Evolutionary conservation across 169 alveolate genomes (phyloP).

Genomic region (Babesia ovata): DNA sequence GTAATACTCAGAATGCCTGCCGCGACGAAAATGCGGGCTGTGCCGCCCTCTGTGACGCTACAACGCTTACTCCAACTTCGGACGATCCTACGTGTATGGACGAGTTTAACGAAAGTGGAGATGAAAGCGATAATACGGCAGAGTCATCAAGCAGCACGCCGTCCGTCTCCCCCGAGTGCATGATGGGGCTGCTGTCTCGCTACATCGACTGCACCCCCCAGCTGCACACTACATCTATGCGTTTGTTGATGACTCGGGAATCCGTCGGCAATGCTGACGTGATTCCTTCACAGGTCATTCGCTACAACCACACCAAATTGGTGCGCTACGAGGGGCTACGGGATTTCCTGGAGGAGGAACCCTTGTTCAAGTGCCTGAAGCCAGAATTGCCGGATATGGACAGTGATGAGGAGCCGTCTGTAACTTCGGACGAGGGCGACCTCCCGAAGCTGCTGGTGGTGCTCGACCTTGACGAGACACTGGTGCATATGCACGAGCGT

Average conservation of each 20-base stretch:
- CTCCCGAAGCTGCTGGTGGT: conserved; percentile 31
- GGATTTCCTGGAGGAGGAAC: not conserved
- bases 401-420: not conserved
- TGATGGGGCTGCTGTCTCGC: conserved; percentile 21
- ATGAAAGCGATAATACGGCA: not conserved
- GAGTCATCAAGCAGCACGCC: not conserved
- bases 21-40: not conserved
- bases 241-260: conserved; percentile 10
- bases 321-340: conserved; percentile 12
- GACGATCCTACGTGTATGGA: conserved; percentile 16
- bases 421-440: not conserved
- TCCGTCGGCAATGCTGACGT: conserved; percentile 1
- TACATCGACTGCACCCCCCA: conserved; percentile 35
- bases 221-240: conserved; percentile 18
- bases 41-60: conserved; percentile 3
- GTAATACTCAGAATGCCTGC: not conserved
- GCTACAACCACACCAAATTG: conserved; percentile 8
- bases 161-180: conserved; percentile 24
- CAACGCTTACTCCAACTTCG: conserved; percentile 30
- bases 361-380: conserved; percentile 24
- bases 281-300: conserved; percentile 24
- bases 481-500: conserved; percentile 42
- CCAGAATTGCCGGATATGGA: not conserved
- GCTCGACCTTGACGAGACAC: conserved; percentile 51
- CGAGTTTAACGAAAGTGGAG: conserved; percentile 1